Evolutionary conservation across 1,284 basidiomycete species (phyloP).

Genomic region (Ustilago cynodontis): DNA sequence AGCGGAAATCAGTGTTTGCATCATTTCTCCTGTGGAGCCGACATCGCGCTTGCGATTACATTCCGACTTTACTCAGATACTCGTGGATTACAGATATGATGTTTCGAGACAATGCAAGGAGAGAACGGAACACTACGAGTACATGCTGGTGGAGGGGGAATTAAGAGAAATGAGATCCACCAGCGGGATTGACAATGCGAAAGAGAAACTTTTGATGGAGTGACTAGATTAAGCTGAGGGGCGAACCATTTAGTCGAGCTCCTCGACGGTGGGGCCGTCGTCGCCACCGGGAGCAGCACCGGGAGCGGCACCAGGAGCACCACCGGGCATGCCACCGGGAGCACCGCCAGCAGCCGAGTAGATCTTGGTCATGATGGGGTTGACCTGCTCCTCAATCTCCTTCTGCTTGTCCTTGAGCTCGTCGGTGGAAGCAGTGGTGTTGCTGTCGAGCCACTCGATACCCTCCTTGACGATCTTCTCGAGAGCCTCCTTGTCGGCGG

Average conservation of each 20-base stretch:
- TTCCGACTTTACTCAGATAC: not conserved
- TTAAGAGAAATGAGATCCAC: constrained; percentile 34
- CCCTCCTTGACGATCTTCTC: constrained; percentile 85
- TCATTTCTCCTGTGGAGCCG: no score
- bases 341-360: constrained; percentile 77
- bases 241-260: constrained; percentile 75
- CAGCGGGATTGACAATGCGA: constrained; percentile 18
- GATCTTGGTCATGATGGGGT: constrained; percentile 94
- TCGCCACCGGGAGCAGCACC: constrained; percentile 71
- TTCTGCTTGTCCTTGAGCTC: constrained; percentile 97
- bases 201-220: constrained; percentile 3
- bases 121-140: constrained; percentile 49
- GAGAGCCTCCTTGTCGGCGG: constrained; percentile 88
- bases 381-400: constrained; percentile 90
- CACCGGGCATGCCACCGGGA: constrained; percentile 75
- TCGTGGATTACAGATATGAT: not conserved
- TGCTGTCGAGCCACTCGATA: constrained; percentile 88
- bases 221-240: constrained; percentile 16
- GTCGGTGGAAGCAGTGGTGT: constrained; percentile 91
- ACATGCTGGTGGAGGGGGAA: constrained; percentile 43
- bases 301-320: constrained; percentile 68
- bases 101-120: constrained; percentile 32
- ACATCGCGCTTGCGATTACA: no score
- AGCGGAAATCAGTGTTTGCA: no score
- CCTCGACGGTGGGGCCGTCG: constrained; percentile 88